Evolutionary conservation across 495 filamentous ascomycete genomes (phyloP), one percentile per base, ranked within the genome.

Genomic region (Glarea lozoyensis): DNA sequence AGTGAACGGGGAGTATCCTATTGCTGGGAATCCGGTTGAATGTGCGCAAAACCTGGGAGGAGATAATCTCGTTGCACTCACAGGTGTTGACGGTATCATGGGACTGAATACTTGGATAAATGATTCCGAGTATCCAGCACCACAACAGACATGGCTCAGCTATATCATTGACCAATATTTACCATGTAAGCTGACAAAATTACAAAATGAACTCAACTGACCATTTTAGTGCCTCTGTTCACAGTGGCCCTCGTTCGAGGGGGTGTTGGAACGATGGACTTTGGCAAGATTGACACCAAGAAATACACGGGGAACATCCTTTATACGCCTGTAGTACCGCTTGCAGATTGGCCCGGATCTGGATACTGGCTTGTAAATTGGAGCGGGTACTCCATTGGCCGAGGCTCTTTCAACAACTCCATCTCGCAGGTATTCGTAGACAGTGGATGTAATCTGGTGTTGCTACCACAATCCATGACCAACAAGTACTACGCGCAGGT

Each of bases 351-450:
- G 56, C 73, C 45, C 55, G 60, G 59, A 13, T 60, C 76, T 36
- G 83, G 84, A 31, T 88, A 74, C 66, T 92, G 86, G 86, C 55
- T 61, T 32, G 87, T 86, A 64, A 77, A 72, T 15, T 63, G 70
- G 19, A 63, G 70, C 6, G 75, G 77, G 36, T 88, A 84, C 61
- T 56, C 65, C 19, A 56, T 86, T 48, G 82, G 82, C 37, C 53
- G 44, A 45, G 46, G 47, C 23, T 39, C 35, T 1, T 61, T 65
- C 48, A 56, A 49, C 29, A 52, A 48, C 29, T 53, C 54, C 31
- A 53, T 56, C 27, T 62, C 76, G 37, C 57, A 62, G 42, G 67
- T 68, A 45, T 84, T 40, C 17, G 17, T 15, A 10, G 32, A 35
- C 15, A 11, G 10, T 10, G 32, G 32, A 16, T 10, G 22, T 11